These are phyloP conservation scores for Lipomyces kockii DNA, from an alignment of 805 yeast species.

Conservation along the genomic window DNA sequence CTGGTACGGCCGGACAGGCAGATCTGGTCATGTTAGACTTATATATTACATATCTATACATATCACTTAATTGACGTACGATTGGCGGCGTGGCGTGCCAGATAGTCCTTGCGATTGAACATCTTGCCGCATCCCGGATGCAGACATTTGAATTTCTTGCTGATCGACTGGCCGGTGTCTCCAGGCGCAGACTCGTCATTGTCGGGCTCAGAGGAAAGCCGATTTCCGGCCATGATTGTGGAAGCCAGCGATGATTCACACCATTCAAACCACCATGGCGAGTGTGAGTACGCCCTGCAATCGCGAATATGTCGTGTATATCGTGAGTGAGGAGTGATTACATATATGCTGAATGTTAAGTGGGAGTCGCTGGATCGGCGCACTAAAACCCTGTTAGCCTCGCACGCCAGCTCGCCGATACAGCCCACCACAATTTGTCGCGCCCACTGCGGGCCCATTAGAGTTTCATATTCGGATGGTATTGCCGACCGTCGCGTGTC, in stretches of 20 bases:
- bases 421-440: too few relatives aligned
- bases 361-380: background rate
- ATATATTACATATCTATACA: too few relatives aligned
- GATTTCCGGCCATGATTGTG: background rate
- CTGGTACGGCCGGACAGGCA: slow-evolving; percentile 41
- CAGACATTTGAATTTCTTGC: slow-evolving; percentile 37
- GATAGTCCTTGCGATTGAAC: slow-evolving; percentile 41
- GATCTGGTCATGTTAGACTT: slow-evolving; percentile 24
- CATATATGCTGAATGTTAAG: too few relatives aligned
- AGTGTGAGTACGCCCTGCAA: background rate
- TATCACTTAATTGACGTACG: slow-evolving; percentile 18
- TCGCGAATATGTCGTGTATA: background rate
- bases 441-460: too few relatives aligned
- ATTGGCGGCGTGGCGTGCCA: slow-evolving; percentile 41
- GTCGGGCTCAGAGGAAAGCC: background rate
- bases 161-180: background rate
- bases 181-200: background rate
- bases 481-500: too few relatives aligned
- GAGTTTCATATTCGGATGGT: too few relatives aligned
- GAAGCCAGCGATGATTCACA: background rate
- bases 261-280: background rate
- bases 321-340: background rate
- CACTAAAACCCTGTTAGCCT: background rate
- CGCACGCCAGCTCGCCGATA: background rate
- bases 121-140: slow-evolving; percentile 41